Percentiles rank a stretch among this genome's conserved stretches.
Evolutionary conservation across 805 yeast genomes (phyloP).

Genomic region (Wickerhamomyces ciferrii): DNA sequence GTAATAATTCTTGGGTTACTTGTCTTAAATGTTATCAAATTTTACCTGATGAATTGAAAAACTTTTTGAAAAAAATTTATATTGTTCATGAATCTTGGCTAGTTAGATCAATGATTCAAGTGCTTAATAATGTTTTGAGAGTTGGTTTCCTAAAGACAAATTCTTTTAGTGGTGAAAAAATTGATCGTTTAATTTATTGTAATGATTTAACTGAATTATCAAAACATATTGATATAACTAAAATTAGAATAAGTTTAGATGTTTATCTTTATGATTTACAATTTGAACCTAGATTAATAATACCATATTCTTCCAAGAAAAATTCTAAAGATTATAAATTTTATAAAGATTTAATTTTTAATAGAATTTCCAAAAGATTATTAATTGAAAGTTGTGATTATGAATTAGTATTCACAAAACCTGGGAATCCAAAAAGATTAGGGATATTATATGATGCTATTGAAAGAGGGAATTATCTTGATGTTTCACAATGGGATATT

Average conservation of each 20-base stretch:
- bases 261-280: constrained; percentile 67
- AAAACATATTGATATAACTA: constrained; percentile 62
- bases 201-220: constrained; percentile 27
- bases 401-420: constrained; percentile 48
- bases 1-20: constrained; percentile 57
- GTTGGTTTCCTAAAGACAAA: constrained; percentile 35
- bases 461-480: constrained; percentile 48
- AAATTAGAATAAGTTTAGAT: constrained; percentile 66
- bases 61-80: constrained; percentile 55
- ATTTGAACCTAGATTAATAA: constrained; percentile 41
- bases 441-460: constrained; percentile 43
- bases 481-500: constrained; percentile 63
- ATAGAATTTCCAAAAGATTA: constrained; percentile 46
- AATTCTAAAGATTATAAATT: constrained; percentile 23
- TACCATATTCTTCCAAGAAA: constrained; percentile 35
- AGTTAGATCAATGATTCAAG: constrained; percentile 69
- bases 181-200: constrained; percentile 26
- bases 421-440: constrained; percentile 44
- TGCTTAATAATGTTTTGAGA: constrained; percentile 57
- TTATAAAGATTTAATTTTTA: constrained; percentile 37
- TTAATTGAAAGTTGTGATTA: constrained; percentile 30
- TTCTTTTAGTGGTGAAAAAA: constrained; percentile 6
- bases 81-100: constrained; percentile 92
- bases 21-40: constrained; percentile 54
- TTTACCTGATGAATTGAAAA: constrained; percentile 51